A percentile compares a stretch with the other conserved stretches of the same genome.
phyloP scores from a whole-genome alignment of 2,329 filamentous ascomycete genomes.

The Stagonosporopsis tanaceti region DNA sequence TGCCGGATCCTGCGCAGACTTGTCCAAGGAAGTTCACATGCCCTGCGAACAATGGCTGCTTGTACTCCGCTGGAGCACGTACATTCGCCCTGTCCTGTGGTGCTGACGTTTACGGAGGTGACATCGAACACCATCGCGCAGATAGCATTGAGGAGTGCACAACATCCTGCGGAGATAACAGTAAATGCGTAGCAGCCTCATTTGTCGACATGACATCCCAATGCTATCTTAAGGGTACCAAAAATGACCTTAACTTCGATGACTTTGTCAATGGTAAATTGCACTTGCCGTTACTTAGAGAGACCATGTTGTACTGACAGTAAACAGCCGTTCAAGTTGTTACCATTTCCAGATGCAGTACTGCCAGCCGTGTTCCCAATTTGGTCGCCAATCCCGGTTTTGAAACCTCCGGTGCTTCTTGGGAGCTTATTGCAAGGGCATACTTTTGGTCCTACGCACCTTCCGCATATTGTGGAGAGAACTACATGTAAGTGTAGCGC shows the following conservation, averaged over 20 bases:
- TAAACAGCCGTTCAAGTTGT: too few relatives aligned
- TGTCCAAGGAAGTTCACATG: constrained; percentile 1
- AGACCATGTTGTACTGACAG: too few relatives aligned
- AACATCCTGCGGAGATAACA: constrained; percentile 1
- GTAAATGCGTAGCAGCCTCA: constrained; percentile 4
- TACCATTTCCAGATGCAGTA: too few relatives aligned
- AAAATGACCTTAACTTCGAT: neutral
- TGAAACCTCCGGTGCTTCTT: too few relatives aligned
- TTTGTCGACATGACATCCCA: neutral
- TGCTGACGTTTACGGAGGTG: constrained; percentile 3
- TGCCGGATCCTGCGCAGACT: neutral
- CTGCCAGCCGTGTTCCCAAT: too few relatives aligned
- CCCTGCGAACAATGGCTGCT: neutral
- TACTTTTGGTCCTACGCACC: too few relatives aligned
- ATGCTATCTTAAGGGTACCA: constrained; percentile 10
- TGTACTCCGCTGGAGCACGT: neutral
- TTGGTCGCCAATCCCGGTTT: too few relatives aligned
- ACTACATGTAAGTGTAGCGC: too few relatives aligned
- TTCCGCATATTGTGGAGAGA: too few relatives aligned
- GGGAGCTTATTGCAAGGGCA: too few relatives aligned
- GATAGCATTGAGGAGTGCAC: constrained; percentile 1
- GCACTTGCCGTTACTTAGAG: too few relatives aligned
- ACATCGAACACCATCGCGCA: neutral
- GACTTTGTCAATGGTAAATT: constrained; percentile 3
- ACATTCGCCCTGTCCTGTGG: neutral